Conservation (phyloP, 768 basidiomycete species). For the Terana coerulea region DNA sequence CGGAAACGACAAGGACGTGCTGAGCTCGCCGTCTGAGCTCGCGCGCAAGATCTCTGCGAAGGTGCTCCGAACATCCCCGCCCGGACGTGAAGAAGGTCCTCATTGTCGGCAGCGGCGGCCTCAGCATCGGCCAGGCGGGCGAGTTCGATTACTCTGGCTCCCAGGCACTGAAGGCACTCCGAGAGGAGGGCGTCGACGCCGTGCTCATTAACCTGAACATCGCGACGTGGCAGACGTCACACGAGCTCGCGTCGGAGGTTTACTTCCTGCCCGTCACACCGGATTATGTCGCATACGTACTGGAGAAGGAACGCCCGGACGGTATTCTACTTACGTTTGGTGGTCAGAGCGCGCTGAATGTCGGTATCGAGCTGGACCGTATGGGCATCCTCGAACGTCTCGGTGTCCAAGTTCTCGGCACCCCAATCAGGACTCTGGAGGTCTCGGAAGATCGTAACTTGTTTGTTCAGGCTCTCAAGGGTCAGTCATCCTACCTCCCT, state of each 20-base stretch:
- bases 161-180: conserved; percentile 95
- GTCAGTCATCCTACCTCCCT: conserved; percentile 39
- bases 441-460: conserved; percentile 96
- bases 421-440: conserved; percentile 91
- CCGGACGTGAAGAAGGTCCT: conserved; percentile 93
- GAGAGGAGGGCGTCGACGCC: conserved; percentile 91
- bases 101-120: conserved; percentile 93
- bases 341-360: conserved; percentile 96
- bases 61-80: conserved; percentile 82
- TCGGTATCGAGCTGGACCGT: conserved; percentile 92
- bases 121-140: conserved; percentile 97
- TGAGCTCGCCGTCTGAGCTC: conserved; percentile 92
- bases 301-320: conserved; percentile 98
- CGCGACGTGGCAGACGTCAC: conserved; percentile 98
- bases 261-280: conserved; percentile 96
- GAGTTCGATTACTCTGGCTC: conserved; percentile 99
- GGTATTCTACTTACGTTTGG: conserved; percentile 97
- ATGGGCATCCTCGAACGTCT: conserved; percentile 95
- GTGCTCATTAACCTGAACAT: conserved; percentile 99
- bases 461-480: conserved; percentile 94
- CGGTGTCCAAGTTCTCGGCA: conserved; percentile 91
- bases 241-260: conserved; percentile 93
- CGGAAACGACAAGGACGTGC: conserved; percentile 54
- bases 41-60: conserved; percentile 92
- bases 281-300: conserved; percentile 97